A percentile compares a stretch with the other conserved stretches of the same genome.
Conservation (phyloP, 2,329 filamentous ascomycete species). For the Trichoderma brevicompactum region DNA sequence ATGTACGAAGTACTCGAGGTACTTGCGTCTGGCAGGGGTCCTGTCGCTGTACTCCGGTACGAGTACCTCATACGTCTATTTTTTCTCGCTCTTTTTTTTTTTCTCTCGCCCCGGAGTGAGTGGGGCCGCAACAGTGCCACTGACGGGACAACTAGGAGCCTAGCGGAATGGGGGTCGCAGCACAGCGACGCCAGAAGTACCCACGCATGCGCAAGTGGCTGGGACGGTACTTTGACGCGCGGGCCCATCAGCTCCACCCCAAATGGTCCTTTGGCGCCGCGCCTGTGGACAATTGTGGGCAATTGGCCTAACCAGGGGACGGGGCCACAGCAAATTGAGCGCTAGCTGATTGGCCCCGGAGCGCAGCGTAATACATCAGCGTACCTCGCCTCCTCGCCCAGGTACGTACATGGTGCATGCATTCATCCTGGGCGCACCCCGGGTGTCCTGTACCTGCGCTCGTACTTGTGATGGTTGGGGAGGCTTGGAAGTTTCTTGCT, state of each 20-base stretch:
- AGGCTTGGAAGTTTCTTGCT: constrained; percentile 16
- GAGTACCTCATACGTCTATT: neutral
- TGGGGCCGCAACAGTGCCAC: constrained; percentile 25
- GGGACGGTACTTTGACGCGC: constrained; percentile 16
- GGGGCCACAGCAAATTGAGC: constrained; percentile 10
- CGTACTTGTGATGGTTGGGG: constrained; percentile 17
- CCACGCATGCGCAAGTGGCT: constrained; percentile 3
- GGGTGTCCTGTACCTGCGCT: neutral
- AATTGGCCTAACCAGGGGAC: constrained; percentile 6
- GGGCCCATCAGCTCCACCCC: neutral
- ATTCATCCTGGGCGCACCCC: neutral
- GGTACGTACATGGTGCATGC: neutral
- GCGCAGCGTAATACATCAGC: constrained; percentile 23
- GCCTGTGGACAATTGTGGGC: constrained; percentile 17
- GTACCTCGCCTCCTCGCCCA: constrained; percentile 27
- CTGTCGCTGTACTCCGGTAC: neutral
- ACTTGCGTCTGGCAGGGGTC: constrained; percentile 12
- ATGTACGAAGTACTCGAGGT: constrained; percentile 1
- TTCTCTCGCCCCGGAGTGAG: constrained; percentile 19
- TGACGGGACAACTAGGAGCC: constrained; percentile 30
- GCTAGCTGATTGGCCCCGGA: constrained; percentile 17
- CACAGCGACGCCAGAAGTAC: constrained; percentile 15
- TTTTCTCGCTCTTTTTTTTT: constrained; percentile 4
- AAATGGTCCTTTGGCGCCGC: constrained; percentile 7
- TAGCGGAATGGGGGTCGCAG: constrained; percentile 28